phyloP scores from a whole-genome alignment of 805 yeast genomes.

The Isabelozyma rhagii region DNA sequence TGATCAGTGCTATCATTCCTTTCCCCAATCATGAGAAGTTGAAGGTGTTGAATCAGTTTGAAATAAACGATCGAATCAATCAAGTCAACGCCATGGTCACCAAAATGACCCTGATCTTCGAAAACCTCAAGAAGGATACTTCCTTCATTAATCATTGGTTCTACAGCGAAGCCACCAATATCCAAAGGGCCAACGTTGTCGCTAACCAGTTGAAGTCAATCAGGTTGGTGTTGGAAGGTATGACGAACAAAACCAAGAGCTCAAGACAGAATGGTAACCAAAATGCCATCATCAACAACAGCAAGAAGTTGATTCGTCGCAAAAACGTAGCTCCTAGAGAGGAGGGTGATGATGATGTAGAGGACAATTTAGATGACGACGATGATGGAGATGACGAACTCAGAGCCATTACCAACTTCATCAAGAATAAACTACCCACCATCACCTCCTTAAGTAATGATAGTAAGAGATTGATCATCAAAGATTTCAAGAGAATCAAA shows the following conservation, averaged over 20 bases:
- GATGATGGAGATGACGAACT: slow-evolving; percentile 46
- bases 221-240: slow-evolving; percentile 45
- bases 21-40: slow-evolving; percentile 43
- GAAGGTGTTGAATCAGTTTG: slow-evolving; percentile 30
- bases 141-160: slow-evolving; percentile 43
- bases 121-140: slow-evolving; percentile 27
- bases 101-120: slow-evolving; percentile 37
- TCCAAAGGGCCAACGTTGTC: slow-evolving; percentile 52
- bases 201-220: slow-evolving; percentile 55
- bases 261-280: not conserved
- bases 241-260: slow-evolving; percentile 27
- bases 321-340: slow-evolving; percentile 2
- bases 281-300: slow-evolving; percentile 4
- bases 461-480: slow-evolving; percentile 36
- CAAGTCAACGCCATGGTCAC: slow-evolving; percentile 28
- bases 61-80: slow-evolving; percentile 29
- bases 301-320: slow-evolving; percentile 13
- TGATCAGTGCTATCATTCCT: slow-evolving; percentile 51
- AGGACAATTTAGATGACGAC: slow-evolving; percentile 29
- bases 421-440: slow-evolving; percentile 33
- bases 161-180: slow-evolving; percentile 46
- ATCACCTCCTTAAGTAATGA: slow-evolving; percentile 32
- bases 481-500: slow-evolving; percentile 55
- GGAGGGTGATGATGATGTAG: slow-evolving; percentile 6
- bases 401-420: slow-evolving; percentile 32